phyloP scores from a whole-genome alignment of 2,329 filamentous ascomycete genomes.

The Fusarium begoniae region DNA sequence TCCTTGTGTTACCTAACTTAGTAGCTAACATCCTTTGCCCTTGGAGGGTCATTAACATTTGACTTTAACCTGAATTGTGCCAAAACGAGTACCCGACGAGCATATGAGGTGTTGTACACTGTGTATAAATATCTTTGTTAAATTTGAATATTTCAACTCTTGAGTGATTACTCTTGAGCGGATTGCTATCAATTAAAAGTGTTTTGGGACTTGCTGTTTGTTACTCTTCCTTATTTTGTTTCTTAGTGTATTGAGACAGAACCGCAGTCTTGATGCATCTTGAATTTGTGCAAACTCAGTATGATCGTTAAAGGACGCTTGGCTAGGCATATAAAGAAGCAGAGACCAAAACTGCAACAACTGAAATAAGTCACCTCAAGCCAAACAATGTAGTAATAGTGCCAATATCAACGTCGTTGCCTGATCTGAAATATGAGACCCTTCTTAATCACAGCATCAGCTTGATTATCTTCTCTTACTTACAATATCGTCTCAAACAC shows the following conservation, averaged over 20 bases:
- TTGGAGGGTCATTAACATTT: neutral
- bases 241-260: neutral
- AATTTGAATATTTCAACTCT: neutral
- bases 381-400: neutral
- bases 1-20: neutral
- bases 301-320: neutral
- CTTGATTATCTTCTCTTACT: neutral
- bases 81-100: neutral
- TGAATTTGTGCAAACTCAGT: neutral
- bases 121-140: neutral
- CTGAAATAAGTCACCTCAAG: neutral
- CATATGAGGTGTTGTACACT: no score
- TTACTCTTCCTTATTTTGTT: neutral
- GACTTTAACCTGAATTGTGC: neutral
- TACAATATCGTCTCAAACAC: neutral
- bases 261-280: neutral
- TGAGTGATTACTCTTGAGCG: neutral
- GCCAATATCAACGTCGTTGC: neutral
- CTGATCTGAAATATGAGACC: neutral
- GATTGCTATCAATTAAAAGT: accelerated
- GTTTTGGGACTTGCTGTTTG: neutral
- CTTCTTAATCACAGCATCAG: neutral
- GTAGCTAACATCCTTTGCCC: no score
- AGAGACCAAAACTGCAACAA: accelerated
- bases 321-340: neutral